Base-by-base conservation (phyloP, 2,329 filamentous ascomycete species). In the Sarocladiaceae sp. region DNA sequence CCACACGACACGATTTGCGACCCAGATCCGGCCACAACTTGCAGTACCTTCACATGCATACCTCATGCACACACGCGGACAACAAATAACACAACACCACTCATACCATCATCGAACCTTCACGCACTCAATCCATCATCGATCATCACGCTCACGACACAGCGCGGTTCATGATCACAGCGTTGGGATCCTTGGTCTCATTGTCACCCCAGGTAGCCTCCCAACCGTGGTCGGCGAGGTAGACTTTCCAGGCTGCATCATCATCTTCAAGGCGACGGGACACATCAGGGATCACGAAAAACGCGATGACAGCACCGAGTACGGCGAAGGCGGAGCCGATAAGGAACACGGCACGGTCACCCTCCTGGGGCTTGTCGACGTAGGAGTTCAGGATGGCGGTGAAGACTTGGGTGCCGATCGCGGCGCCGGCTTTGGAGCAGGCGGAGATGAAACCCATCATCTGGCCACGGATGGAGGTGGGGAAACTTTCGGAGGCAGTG, bases 381-480 rank as follows among this genome's bases (percentile, higher is more conserved):
- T 68, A 77, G 1, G 69, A 68, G 50, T 71, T 67, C 28, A 77
- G 70, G 40, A 81, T 79, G 0, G 75, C 72, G 0, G 69, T 75
- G 53, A 80, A 80, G 2, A 76, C 74, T 52, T 76, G 65, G 0
- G 74, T 78, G 1, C 75, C 76, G 17, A 79, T 72, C 0, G 75
- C 73, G 0, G 75, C 74, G 1, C 76, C 76, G 1, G 73, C 73
- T 53, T 79, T 79, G 12, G 71, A 73, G 17, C 71, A 70, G 0
- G 75, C 75, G 0, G 73, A 66, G 1, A 73, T 69, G 48, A 78
- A 65, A 1, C 75, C 76, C 53, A 77, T 67, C 60, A 73, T 76
- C 50, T 77, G 74, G 0, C 75, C 76, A 1, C 75, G 67, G 3
- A 79, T 66, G 0, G 72, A 71, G 0, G 76, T 79, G 0, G 76